phyloP scores from a whole-genome alignment of 2,329 filamentous ascomycete species.

The Magnaporthiopsis rhizophila region DNA sequence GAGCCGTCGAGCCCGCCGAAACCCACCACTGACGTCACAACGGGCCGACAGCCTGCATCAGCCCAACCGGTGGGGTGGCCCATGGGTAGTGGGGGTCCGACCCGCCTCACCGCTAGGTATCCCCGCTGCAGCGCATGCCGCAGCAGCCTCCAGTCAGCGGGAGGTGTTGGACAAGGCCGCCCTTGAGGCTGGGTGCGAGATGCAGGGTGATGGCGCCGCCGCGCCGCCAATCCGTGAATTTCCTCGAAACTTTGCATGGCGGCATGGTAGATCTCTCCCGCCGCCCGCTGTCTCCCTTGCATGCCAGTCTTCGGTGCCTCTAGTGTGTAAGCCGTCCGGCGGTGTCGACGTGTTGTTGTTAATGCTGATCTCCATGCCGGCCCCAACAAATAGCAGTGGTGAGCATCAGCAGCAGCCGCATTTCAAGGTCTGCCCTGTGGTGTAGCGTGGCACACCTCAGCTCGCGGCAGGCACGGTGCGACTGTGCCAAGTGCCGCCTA shows the following conservation, averaged over 20 bases:
- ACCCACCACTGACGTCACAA: neutral
- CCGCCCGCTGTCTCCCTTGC: too few species aligned
- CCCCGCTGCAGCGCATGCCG: neutral
- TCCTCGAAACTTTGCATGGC: neutral
- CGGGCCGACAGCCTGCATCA: neutral
- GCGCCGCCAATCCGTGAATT: neutral
- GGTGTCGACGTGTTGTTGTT: neutral
- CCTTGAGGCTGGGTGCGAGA: neutral
- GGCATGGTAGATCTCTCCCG: neutral
- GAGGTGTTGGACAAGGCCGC: neutral
- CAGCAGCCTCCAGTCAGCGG: neutral
- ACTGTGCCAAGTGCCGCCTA: neutral
- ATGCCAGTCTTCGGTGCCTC: too few species aligned
- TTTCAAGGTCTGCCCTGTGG: neutral
- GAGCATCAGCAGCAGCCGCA: neutral
- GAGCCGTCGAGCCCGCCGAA: neutral
- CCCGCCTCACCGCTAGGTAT: neutral
- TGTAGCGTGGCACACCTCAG: neutral
- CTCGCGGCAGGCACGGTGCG: neutral
- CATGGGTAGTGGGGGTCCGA: neutral
- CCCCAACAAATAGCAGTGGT: neutral
- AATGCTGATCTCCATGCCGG: neutral
- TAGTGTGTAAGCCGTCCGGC: neutral
- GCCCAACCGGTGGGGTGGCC: neutral
- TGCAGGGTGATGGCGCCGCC: neutral